phyloP scores from a whole-genome alignment of 106 monocot species.

The Cymbidium sinense region DNA sequence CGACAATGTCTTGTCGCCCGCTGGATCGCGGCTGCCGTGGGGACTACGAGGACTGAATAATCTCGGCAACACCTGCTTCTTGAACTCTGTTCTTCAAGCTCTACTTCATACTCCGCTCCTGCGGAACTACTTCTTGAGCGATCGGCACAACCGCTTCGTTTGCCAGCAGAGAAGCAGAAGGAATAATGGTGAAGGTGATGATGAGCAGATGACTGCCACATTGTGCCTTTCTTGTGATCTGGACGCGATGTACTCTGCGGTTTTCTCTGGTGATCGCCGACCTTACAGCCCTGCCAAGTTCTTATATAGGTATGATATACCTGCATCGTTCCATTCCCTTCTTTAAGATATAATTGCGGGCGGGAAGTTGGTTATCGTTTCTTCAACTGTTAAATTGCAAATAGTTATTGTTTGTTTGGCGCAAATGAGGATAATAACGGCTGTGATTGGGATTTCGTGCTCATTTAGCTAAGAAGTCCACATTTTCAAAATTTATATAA shows the following conservation, averaged over 20 bases:
- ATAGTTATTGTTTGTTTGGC: background rate
- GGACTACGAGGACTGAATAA: slow-evolving; percentile 88
- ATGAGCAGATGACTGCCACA: background rate
- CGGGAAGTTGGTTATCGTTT: background rate
- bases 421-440: background rate
- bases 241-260: slow-evolving; percentile 70
- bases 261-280: slow-evolving; percentile 66
- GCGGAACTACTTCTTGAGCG: slow-evolving; percentile 79
- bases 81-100: slow-evolving; percentile 94
- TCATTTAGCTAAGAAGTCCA: background rate
- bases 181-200: slow-evolving; percentile 4
- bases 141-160: slow-evolving; percentile 62
- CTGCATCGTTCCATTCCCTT: background rate
- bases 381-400: background rate
- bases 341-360: background rate
- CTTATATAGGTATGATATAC: slow-evolving; percentile 58
- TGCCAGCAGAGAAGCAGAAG: slow-evolving; percentile 49
- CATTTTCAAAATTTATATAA: background rate
- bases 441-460: background rate
- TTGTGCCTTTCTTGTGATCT: slow-evolving; percentile 82
- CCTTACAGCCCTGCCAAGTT: slow-evolving; percentile 87
- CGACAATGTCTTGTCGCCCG: background rate
- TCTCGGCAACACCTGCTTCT: slow-evolving; percentile 93
- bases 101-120: slow-evolving; percentile 74
- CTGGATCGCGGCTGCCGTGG: slow-evolving; percentile 20